Percentiles rank a stretch among this genome's conserved stretches.
Conservation (phyloP, 129 eudicot genomes). For the Centrapalus pauciflorus region DNA sequence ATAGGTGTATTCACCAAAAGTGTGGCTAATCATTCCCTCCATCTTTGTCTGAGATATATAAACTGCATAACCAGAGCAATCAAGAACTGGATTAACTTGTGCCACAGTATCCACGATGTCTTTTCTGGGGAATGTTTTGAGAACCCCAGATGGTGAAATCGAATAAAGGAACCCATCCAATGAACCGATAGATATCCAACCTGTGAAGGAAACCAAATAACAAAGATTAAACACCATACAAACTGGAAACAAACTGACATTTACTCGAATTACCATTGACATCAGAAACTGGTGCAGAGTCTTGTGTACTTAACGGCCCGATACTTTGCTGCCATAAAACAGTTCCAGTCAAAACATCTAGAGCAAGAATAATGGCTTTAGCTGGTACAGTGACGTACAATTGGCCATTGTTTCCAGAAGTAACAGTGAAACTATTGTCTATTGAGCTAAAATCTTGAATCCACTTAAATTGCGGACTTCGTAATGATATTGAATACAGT, state of each 20-base stretch:
- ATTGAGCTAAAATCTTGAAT: constrained; percentile 75
- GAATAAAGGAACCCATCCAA: constrained; percentile 87
- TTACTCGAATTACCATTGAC: constrained; percentile 47
- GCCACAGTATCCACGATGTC: constrained; percentile 36
- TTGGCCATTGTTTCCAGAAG: constrained; percentile 83
- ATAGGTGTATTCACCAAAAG: constrained; percentile 42
- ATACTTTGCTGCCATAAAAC: constrained; percentile 64
- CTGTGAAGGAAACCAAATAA: constrained; percentile 26
- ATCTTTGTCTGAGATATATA: constrained; percentile 65
- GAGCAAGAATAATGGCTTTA: constrained; percentile 48
- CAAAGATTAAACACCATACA: neutral
- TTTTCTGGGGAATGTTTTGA: constrained; percentile 47
- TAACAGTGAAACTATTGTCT: constrained; percentile 36
- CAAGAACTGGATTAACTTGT: constrained; percentile 64
- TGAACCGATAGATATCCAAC: constrained; percentile 88
- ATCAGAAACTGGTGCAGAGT: constrained; percentile 63
- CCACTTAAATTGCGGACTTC: constrained; percentile 77
- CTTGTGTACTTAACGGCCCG: constrained; percentile 65
- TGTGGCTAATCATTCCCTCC: constrained; percentile 52
- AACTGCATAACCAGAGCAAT: constrained; percentile 89
- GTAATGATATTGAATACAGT: constrained; percentile 61
- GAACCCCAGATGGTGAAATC: constrained; percentile 73
- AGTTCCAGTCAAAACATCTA: constrained; percentile 62
- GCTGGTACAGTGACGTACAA: constrained; percentile 62
- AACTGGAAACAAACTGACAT: neutral